Evolutionary conservation across 148 eudicot genomes (phyloP).

Genomic region (Polygonum aviculare): DNA sequence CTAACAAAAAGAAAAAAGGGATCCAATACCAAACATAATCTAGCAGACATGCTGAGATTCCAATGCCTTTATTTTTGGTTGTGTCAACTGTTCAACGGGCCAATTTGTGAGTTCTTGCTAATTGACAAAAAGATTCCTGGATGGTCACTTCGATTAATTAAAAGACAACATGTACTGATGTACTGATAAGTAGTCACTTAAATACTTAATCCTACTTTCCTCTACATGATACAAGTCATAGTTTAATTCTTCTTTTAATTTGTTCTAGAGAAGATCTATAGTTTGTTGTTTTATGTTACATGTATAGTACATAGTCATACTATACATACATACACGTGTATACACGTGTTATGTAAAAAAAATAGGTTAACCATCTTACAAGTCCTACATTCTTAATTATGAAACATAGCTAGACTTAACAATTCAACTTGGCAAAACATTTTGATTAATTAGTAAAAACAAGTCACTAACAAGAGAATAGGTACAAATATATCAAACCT

Average conservation of each 20-base stretch:
- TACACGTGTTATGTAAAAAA: not conserved
- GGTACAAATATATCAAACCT: too few relatives aligned
- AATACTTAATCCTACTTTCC: not conserved
- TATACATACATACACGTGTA: too few relatives aligned
- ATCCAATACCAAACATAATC: not conserved
- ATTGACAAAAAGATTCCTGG: not conserved
- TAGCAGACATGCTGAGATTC: not conserved
- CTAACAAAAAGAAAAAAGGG: not conserved
- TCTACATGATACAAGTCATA: not conserved
- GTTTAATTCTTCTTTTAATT: too few relatives aligned
- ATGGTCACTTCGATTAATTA: not conserved
- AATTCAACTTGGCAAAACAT: too few relatives aligned
- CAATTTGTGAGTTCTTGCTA: not conserved
- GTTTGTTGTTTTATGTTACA: not conserved
- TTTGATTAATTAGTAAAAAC: too few relatives aligned
- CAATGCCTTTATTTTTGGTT: not conserved
- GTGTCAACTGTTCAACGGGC: not conserved
- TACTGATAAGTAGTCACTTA: not conserved
- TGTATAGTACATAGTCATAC: not conserved
- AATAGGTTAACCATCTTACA: not conserved
- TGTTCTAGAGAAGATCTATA: not conserved
- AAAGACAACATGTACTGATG: not conserved
- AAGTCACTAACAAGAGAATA: too few relatives aligned
- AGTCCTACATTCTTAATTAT: not conserved
- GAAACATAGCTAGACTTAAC: too few relatives aligned